phyloP scores from a whole-genome alignment of 257 asterid species.

The Nicotiana noctiflora region DNA sequence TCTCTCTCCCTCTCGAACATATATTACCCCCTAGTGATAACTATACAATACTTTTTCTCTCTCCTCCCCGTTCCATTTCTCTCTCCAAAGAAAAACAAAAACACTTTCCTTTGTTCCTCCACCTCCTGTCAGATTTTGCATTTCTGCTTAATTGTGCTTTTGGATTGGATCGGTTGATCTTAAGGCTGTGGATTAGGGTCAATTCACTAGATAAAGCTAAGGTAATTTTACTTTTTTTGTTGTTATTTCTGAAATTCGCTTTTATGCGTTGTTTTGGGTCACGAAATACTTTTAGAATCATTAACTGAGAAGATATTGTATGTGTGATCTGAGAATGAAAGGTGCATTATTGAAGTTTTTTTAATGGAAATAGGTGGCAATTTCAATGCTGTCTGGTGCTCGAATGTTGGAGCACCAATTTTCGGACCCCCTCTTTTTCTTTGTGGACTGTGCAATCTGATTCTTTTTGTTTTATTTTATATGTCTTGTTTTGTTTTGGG shows the following conservation, averaged over 20 bases:
- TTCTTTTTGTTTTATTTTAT: not conserved
- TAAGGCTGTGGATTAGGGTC: not conserved
- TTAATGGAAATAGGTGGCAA: not conserved
- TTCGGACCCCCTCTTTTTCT: not conserved
- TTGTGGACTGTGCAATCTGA: not conserved
- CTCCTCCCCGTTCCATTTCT: slow-evolving; percentile 20
- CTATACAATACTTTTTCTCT: slow-evolving; percentile 14
- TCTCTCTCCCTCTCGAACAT: slow-evolving; percentile 22
- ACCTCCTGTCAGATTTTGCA: not conserved
- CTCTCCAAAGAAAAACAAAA: not conserved
- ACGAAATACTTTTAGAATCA: not conserved
- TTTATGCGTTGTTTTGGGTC: not conserved
- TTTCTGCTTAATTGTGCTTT: slow-evolving; percentile 21
- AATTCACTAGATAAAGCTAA: not conserved
- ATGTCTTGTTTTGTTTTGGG: not conserved
- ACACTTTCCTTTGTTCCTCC: not conserved
- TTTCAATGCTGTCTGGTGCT: not conserved
- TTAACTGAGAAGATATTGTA: not conserved
- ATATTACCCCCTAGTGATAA: not conserved
- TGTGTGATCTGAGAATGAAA: not conserved
- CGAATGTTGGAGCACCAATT: not conserved
- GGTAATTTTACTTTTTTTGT: not conserved
- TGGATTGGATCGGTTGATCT: slow-evolving; percentile 39
- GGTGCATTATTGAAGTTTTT: not conserved
- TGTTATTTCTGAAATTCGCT: not conserved